These are phyloP conservation scores for Diplodia mutila DNA, from an alignment of 2,329 filamentous ascomycete species.

Conservation along the genomic window DNA sequence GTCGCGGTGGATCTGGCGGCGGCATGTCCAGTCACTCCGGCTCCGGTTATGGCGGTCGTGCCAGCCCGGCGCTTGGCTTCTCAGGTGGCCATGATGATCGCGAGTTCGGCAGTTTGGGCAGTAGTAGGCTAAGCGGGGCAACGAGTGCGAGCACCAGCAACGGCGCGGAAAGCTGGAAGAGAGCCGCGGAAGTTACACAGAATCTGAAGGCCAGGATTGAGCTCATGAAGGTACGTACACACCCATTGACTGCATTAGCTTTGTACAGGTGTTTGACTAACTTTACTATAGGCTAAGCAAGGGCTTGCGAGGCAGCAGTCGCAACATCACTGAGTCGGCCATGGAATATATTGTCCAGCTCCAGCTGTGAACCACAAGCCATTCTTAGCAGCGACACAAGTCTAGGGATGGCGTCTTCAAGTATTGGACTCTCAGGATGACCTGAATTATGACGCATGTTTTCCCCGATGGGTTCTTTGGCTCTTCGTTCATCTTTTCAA, in stretches of 20 bases:
- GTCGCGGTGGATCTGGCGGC: constrained; percentile 36
- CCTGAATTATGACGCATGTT: constrained; percentile 13
- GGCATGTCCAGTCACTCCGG: constrained; percentile 34
- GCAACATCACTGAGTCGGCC: constrained; percentile 26
- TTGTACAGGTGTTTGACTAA: constrained; percentile 19
- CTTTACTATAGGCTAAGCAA: constrained; percentile 40
- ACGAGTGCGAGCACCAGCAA: constrained; percentile 38
- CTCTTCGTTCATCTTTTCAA: background rate
- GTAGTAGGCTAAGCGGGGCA: constrained; percentile 24
- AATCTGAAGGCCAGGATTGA: constrained; percentile 97
- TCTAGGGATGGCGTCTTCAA: background rate
- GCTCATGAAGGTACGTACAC: constrained; percentile 79
- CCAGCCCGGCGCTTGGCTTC: constrained; percentile 38
- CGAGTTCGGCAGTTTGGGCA: constrained; percentile 6
- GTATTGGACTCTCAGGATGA: background rate
- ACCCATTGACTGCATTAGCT: no score
- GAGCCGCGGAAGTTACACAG: constrained; percentile 95
- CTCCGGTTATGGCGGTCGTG: constrained; percentile 40
- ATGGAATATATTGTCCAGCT: background rate
- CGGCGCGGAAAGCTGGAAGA: constrained; percentile 84
- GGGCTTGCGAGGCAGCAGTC: constrained; percentile 40
- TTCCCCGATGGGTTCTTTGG: background rate
- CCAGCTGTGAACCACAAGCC: background rate
- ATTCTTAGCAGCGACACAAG: background rate
- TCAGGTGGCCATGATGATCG: constrained; percentile 31